phyloP scores from a whole-genome alignment of 805 yeast genomes.

The Ogataea pini region DNA sequence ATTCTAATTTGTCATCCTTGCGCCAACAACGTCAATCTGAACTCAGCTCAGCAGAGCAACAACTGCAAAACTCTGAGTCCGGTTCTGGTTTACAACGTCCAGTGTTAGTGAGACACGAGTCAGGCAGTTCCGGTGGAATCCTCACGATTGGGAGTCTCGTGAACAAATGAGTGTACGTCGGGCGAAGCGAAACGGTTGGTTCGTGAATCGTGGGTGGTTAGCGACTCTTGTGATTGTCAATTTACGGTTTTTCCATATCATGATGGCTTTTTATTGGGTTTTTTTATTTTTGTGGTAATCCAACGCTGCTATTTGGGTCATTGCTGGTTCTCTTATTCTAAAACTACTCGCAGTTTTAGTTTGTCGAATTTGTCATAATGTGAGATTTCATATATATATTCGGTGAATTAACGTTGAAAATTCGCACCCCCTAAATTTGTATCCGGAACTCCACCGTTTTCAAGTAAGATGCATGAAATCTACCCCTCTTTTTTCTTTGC shows the following conservation, averaged over 20 bases:
- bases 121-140: conserved; percentile 20
- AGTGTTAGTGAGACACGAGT: conserved; percentile 12
- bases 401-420: background rate
- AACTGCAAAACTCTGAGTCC: background rate
- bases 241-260: no score
- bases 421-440: background rate
- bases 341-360: conserved; percentile 7
- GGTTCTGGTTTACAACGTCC: conserved; percentile 9
- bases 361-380: background rate
- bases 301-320: background rate
- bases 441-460: background rate
- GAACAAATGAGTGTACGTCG: conserved; percentile 9
- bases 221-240: no score
- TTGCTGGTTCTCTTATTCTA: conserved; percentile 1
- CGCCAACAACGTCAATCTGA: conserved; percentile 15
- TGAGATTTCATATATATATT: background rate
- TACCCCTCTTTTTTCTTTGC: background rate
- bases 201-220: no score
- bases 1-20: conserved; percentile 25
- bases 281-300: background rate
- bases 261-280: background rate
- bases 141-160: conserved; percentile 25
- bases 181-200: no score
- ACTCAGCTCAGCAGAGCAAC: conserved; percentile 7
- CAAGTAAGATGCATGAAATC: background rate